Conservation (phyloP, 2,329 filamentous ascomycete genomes). For the Pseudogymnoascus sp. region DNA sequence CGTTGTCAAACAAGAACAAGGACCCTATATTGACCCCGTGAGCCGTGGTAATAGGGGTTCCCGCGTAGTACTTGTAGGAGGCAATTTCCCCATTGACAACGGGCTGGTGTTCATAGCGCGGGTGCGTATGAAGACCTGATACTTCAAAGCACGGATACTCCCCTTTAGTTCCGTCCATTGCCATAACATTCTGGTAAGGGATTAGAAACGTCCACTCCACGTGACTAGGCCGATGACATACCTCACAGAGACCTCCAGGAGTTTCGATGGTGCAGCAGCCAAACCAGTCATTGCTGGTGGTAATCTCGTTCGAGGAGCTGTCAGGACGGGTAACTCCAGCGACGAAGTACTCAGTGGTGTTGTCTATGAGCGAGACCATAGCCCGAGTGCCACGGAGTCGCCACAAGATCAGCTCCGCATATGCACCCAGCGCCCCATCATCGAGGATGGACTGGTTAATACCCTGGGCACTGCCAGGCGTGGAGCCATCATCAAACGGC, state of each 20-base stretch:
- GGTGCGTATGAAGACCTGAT: slow-evolving; percentile 18
- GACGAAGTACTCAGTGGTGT: slow-evolving; percentile 22
- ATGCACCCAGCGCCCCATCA: slow-evolving; percentile 17
- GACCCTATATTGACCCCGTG: slow-evolving; percentile 22
- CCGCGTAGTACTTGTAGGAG: slow-evolving; percentile 21
- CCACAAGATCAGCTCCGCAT: slow-evolving; percentile 12
- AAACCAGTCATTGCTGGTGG: slow-evolving; percentile 20
- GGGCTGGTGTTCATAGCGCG: slow-evolving; percentile 17
- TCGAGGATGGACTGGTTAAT: slow-evolving; percentile 22
- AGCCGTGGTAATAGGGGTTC: slow-evolving; percentile 21
- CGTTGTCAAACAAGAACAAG: slow-evolving; percentile 24
- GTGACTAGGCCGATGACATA: slow-evolving; percentile 8
- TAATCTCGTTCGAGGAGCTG: slow-evolving; percentile 10
- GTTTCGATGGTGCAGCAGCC: slow-evolving; percentile 20
- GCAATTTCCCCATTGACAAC: slow-evolving; percentile 19
- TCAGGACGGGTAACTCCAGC: slow-evolving; percentile 17
- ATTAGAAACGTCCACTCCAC: neutral
- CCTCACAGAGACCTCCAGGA: slow-evolving; percentile 24
- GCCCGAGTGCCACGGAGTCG: slow-evolving; percentile 21
- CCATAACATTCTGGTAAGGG: slow-evolving; percentile 15
- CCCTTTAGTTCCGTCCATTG: slow-evolving; percentile 13
- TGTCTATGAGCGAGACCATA: slow-evolving; percentile 25
- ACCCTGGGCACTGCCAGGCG: slow-evolving; percentile 9
- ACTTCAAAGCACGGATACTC: slow-evolving; percentile 21
- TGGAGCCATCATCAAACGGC: slow-evolving; percentile 13